These are phyloP conservation scores for Colletotrichum graminicola DNA, from an alignment of 2,329 filamentous ascomycete genomes.

Conservation along the genomic window DNA sequence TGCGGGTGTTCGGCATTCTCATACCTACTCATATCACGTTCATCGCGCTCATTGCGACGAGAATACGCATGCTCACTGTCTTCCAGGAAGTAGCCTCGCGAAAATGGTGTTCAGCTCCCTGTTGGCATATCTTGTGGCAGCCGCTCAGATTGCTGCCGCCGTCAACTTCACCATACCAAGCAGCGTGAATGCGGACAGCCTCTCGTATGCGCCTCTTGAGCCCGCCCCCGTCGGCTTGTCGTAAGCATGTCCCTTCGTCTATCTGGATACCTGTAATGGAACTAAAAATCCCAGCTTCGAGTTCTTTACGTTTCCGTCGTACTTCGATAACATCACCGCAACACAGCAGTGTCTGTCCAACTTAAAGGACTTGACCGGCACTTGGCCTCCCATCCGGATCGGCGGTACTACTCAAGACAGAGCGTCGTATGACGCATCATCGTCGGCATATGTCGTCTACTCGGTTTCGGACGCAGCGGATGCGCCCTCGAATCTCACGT, in stretches of 20 bases:
- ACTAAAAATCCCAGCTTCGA: conserved; percentile 53
- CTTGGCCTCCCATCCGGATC: conserved; percentile 66
- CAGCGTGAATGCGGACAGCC: conserved; percentile 12
- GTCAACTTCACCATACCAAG: conserved; percentile 22
- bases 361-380: conserved; percentile 61
- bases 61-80: background rate
- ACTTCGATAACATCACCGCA: conserved; percentile 64
- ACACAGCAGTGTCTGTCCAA: conserved; percentile 66
- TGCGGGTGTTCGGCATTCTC: background rate
- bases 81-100: background rate
- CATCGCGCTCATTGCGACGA: no score
- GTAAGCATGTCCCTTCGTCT: conserved; percentile 3
- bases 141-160: conserved; percentile 13
- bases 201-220: conserved; percentile 29
- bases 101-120: background rate
- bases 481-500: conserved; percentile 63
- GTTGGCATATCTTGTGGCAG: background rate
- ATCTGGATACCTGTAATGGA: background rate
- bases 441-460: conserved; percentile 62
- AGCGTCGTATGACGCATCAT: conserved; percentile 62
- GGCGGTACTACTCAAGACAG: conserved; percentile 69
- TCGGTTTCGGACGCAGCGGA: conserved; percentile 60
- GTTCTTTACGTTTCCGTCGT: conserved; percentile 68
- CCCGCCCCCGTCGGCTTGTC: conserved; percentile 30
- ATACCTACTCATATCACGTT: no score